Percentiles rank a stretch among this genome's conserved stretches.
phyloP scores from a whole-genome alignment of 805 yeast genomes.

The Lipomyces yamadae region DNA sequence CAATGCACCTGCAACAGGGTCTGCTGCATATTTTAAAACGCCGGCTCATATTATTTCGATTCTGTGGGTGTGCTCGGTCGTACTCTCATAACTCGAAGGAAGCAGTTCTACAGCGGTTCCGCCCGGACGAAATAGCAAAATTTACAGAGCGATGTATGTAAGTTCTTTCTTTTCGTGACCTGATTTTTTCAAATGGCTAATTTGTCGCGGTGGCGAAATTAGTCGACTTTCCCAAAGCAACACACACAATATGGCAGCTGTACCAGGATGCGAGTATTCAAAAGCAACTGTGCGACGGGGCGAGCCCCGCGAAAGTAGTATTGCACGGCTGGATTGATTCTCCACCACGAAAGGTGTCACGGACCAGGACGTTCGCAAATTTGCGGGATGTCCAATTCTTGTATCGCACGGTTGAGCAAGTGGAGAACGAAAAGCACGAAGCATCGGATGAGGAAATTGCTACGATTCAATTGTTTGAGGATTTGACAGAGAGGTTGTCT shows the following conservation, averaged over 20 bases:
- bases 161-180: not conserved
- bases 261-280: slow-evolving; percentile 17
- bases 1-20: not conserved
- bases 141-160: not conserved
- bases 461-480: slow-evolving; percentile 30
- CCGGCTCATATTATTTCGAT: not conserved
- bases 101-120: not conserved
- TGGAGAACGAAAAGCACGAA: not conserved
- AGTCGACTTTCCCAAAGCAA: slow-evolving; percentile 31
- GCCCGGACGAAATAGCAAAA: not conserved
- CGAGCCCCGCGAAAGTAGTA: slow-evolving; percentile 44
- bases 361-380: slow-evolving; percentile 68
- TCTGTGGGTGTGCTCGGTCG: not conserved
- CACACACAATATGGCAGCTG: slow-evolving; percentile 31
- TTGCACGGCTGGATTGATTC: slow-evolving; percentile 85
- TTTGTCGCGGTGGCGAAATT: not conserved
- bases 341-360: slow-evolving; percentile 72
- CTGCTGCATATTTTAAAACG: not conserved
- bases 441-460: slow-evolving; percentile 3
- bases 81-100: not conserved
- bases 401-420: slow-evolving; percentile 1
- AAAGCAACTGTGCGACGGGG: not conserved
- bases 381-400: slow-evolving; percentile 63
- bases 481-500: slow-evolving; percentile 1
- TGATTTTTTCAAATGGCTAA: not conserved